Percentiles rank a stretch among this genome's conserved stretches.
phyloP scores from a whole-genome alignment of 768 basidiomycete species.

The Phaffia tasmanica region DNA sequence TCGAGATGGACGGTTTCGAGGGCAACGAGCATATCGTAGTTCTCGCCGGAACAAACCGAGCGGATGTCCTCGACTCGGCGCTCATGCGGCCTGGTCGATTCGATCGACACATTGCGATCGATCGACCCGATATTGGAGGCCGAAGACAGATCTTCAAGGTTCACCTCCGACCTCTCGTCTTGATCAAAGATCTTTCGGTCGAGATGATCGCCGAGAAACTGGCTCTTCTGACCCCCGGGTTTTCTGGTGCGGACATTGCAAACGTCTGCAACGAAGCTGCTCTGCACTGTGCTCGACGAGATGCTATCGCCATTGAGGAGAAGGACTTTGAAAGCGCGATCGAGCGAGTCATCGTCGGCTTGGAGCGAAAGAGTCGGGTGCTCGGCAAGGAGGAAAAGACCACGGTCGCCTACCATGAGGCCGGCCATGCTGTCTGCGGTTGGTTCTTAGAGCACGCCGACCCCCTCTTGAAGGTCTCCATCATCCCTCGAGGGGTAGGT shows the following conservation, averaged over 20 bases:
- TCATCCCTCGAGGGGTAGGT: conserved; percentile 91
- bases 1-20: conserved; percentile 99
- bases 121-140: conserved; percentile 86
- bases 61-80: conserved; percentile 90
- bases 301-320: conserved; percentile 64
- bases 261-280: conserved; percentile 99
- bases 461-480: conserved; percentile 91
- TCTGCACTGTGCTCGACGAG: conserved; percentile 78
- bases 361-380: conserved; percentile 90
- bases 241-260: conserved; percentile 97
- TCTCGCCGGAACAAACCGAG: conserved; percentile 89
- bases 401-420: conserved; percentile 97
- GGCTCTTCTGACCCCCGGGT: conserved; percentile 90
- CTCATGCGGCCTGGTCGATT: conserved; percentile 96
- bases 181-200: conserved; percentile 40
- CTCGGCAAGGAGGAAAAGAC: conserved; percentile 93
- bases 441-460: conserved; percentile 99
- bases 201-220: conserved; percentile 71
- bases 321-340: conserved; percentile 93
- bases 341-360: conserved; percentile 91
- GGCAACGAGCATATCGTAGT: conserved; percentile 96
- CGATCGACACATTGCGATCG: conserved; percentile 90
- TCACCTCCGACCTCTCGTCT: conserved; percentile 71
- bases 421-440: conserved; percentile 94
- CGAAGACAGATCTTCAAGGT: conserved; percentile 88